Evolutionary conservation across 2,329 filamentous ascomycete genomes (phyloP), one percentile per base, ranked within the genome.

Genomic region (Bipolaris victoriae): DNA sequence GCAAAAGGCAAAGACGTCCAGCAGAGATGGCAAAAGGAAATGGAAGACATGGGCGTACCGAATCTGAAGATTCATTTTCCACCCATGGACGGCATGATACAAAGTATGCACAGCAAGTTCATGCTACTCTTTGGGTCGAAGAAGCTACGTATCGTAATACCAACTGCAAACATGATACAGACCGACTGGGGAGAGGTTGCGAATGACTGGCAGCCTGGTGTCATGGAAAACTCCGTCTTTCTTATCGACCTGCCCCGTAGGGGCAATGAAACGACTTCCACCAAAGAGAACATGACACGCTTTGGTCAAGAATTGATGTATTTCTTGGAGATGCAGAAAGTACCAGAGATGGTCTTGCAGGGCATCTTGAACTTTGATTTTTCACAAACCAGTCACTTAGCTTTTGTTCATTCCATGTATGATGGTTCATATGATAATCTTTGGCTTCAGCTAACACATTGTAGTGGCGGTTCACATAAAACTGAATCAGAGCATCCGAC

Each of bases 101-200:
- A 88, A 22, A 88, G 84, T 67, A 97, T 98, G 92, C 95, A 98
- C 76, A 96, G 92, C 48, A 98, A 99, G 73, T 81, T 98, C 41
- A 93, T 96, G 84, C 78, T 98, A 1, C 82, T 98, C n/a, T 94
- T 92, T 67, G 91, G 92, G 66, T 78, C 84, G 0, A 78, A 78
- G 1, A 88, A 92, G 72, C 77, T 97, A 15, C 86, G 95, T 6
- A 82, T 99, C 43, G 94, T 90, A 1, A 81, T 98, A 1, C 92
- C 95, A 0, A 94, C 89, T 3, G 95, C 92, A 1, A 99, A 99
- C 68, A 80, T 97, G 47, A 88, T 90, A 11, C 82, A 86, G 7
- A 92, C 90, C 68, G 94, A 99, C 72, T 98, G 95, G 93, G 94
- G 93, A 9, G 91, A 96, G 73, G 60, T 63, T 15, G 84, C 82